A percentile compares a stretch with the other conserved stretches of the same genome.
These are phyloP conservation scores for Neurospora terricola DNA, from an alignment of 495 filamentous ascomycete genomes.

Conservation along the genomic window DNA sequence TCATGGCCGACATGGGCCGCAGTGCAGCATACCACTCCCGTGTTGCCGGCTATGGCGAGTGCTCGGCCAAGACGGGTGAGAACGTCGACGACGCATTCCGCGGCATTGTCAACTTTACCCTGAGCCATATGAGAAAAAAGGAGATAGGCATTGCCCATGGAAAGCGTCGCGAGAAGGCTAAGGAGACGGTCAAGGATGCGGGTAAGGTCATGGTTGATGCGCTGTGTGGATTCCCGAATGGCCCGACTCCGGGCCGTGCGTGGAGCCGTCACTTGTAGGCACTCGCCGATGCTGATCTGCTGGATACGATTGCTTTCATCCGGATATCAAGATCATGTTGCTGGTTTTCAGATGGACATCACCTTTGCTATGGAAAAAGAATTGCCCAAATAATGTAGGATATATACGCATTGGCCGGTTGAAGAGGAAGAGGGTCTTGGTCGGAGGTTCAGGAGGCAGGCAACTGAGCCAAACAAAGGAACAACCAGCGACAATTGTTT, in stretches of 20 bases:
- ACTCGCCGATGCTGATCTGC: neutral
- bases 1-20: neutral
- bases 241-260: neutral
- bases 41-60: constrained; percentile 13
- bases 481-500: neutral
- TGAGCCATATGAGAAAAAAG: neutral
- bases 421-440: neutral
- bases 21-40: neutral
- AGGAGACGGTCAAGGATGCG: constrained; percentile 1
- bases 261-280: neutral
- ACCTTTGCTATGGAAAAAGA: neutral
- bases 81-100: constrained; percentile 8
- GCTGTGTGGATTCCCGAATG: neutral
- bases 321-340: neutral
- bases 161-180: neutral
- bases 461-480: neutral
- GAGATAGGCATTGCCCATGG: constrained; percentile 1
- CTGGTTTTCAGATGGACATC: neutral
- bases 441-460: neutral
- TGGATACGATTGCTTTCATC: neutral
- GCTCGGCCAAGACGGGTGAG: constrained; percentile 12
- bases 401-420: neutral
- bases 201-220: neutral
- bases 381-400: neutral
- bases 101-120: constrained; percentile 4